Conservation (phyloP, 345 rosid genomes). For the Euphorbia pulcherrima region DNA sequence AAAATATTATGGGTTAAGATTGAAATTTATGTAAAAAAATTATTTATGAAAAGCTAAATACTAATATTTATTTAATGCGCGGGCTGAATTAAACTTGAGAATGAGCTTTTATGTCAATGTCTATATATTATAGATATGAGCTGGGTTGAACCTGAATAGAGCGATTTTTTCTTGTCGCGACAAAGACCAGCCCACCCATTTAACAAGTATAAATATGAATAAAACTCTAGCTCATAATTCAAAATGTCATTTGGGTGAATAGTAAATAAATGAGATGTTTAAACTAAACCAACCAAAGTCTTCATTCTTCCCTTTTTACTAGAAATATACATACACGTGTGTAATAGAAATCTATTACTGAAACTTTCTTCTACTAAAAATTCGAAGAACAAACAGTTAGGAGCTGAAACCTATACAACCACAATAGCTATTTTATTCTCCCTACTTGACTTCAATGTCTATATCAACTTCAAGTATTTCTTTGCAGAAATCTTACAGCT, state of each 20-base stretch:
- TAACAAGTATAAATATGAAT: no score
- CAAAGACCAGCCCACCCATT: no score
- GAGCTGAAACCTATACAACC: constrained; percentile 55
- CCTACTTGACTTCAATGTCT: constrained; percentile 24
- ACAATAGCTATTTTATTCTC: constrained; percentile 10
- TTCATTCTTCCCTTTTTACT: constrained; percentile 14
- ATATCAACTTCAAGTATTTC: constrained; percentile 38
- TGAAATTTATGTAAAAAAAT: no score
- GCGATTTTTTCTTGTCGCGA: no score
- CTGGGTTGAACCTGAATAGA: no score
- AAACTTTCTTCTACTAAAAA: constrained; percentile 50
- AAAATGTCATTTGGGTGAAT: constrained; percentile 19
- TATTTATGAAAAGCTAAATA: no score
- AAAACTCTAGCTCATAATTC: constrained; percentile 13
- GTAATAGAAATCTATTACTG: constrained; percentile 28
- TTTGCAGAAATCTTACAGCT: constrained; percentile 39
- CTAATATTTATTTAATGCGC: no score
- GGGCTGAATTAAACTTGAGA: no score
- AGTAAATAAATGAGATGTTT: no score
- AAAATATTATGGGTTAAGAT: no score
- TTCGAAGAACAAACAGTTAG: constrained; percentile 44
- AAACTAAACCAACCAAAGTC: constrained; percentile 19
- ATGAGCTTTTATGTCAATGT: no score
- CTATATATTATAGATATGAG: no score
- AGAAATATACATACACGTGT: constrained; percentile 32